These are phyloP conservation scores for Phaeophleospora eucalypticola DNA, from an alignment of 2,329 filamentous ascomycete species.

Conservation along the genomic window DNA sequence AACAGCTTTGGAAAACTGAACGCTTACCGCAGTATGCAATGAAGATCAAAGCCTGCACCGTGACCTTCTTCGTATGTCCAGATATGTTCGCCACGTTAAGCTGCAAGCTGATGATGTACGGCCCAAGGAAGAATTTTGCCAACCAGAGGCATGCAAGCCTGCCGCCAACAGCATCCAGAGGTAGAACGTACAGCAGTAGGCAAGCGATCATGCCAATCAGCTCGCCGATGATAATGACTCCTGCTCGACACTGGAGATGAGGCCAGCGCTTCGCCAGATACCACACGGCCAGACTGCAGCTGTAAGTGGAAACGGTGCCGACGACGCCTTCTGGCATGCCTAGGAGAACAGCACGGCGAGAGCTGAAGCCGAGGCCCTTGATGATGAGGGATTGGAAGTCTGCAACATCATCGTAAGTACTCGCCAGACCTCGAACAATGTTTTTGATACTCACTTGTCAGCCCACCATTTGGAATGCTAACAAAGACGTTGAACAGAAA, in stretches of 20 bases:
- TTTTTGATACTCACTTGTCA: conserved; percentile 10
- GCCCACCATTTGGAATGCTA: conserved; percentile 18
- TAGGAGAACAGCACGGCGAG: conserved; percentile 7
- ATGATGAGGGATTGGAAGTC: conserved; percentile 11
- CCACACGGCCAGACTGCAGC: conserved; percentile 10
- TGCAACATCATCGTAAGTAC: background rate
- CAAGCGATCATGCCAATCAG: conserved; percentile 10
- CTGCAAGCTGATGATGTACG: conserved; percentile 33
- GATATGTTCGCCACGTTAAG: conserved; percentile 30
- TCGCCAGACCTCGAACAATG: background rate
- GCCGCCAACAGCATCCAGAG: conserved; percentile 5
- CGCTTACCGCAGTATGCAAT: conserved; percentile 25
- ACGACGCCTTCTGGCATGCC: conserved; percentile 14
- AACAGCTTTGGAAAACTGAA: no score
- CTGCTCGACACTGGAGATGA: conserved; percentile 3
- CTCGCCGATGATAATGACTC: conserved; percentile 6
- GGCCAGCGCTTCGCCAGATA: conserved; percentile 10
- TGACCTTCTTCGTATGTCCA: conserved; percentile 33
- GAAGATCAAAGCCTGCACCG: conserved; percentile 29
- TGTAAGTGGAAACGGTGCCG: conserved; percentile 8
- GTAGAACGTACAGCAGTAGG: conserved; percentile 7
- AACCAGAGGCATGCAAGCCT: conserved; percentile 9
- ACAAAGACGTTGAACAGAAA: conserved; percentile 13
- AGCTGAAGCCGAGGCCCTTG: conserved; percentile 11
- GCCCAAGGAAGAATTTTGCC: conserved; percentile 34